These are phyloP conservation scores for Phalaenopsis equestris DNA, from an alignment of 106 monocot species.

Conservation along the genomic window DNA sequence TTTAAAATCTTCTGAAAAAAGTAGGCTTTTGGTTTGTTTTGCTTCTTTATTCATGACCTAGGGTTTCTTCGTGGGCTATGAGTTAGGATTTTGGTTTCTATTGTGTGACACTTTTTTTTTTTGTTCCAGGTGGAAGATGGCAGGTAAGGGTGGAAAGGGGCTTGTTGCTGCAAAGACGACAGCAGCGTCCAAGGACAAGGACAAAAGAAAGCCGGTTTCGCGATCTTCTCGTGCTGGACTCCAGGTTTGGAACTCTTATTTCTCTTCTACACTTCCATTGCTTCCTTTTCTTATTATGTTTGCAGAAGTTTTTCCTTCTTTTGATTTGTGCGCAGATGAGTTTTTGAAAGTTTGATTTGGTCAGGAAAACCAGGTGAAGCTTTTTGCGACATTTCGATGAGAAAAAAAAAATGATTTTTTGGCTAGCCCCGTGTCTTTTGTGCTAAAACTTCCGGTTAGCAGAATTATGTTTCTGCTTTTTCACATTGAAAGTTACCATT, in stretches of 20 bases:
- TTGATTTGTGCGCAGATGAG: background rate
- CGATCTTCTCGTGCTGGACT: slow-evolving; percentile 59
- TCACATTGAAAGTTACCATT: too few relatives aligned
- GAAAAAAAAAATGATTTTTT: background rate
- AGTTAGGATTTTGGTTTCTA: background rate
- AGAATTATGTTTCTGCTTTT: background rate
- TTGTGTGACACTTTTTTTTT: background rate
- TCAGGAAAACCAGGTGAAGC: background rate
- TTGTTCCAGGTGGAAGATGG: slow-evolving; percentile 18
- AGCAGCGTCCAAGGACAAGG: slow-evolving; percentile 45
- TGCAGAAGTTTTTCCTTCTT: background rate
- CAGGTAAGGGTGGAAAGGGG: slow-evolving; percentile 58
- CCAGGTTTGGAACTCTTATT: slow-evolving; percentile 19
- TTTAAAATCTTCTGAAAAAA: background rate
- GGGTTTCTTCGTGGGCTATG: background rate
- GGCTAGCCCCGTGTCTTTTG: background rate
- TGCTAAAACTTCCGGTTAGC: background rate
- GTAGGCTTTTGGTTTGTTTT: background rate
- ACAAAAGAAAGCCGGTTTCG: slow-evolving; percentile 48
- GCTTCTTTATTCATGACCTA: background rate
- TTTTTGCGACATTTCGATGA: background rate
- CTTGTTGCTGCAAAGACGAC: slow-evolving; percentile 47
- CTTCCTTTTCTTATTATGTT: too few relatives aligned
- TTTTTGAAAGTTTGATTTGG: too few relatives aligned
- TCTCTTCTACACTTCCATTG: background rate